These are phyloP conservation scores for Mitragyna speciosa DNA, from an alignment of 257 asterid genomes.

Conservation along the genomic window DNA sequence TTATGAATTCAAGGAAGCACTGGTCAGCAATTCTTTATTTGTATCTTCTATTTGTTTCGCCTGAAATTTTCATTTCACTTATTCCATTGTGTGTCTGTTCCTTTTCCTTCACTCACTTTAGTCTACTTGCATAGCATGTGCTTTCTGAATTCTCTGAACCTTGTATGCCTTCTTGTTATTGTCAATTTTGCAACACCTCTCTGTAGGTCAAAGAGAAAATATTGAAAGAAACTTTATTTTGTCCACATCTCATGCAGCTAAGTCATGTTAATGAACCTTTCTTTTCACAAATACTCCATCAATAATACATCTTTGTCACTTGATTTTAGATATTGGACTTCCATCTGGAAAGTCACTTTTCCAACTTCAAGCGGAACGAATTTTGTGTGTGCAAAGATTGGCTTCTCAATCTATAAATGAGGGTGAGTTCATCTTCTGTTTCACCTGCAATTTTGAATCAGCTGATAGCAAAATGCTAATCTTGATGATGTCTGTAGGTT, in stretches of 20 bases:
- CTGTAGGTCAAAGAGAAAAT: neutral
- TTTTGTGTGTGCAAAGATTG: constrained; percentile 76
- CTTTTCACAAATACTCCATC: neutral
- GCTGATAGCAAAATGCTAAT: constrained; percentile 19
- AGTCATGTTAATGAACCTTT: neutral
- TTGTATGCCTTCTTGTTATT: neutral
- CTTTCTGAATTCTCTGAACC: neutral
- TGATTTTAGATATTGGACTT: constrained; percentile 77
- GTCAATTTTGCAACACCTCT: neutral
- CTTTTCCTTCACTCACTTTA: neutral
- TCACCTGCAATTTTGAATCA: constrained; percentile 19
- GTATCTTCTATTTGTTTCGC: neutral
- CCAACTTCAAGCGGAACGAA: constrained; percentile 97
- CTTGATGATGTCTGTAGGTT: constrained; percentile 46
- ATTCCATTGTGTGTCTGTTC: neutral
- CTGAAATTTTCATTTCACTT: neutral
- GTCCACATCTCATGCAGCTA: neutral
- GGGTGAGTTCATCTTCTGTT: constrained; percentile 47
- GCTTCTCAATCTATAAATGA: constrained; percentile 76
- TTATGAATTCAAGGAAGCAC: neutral
- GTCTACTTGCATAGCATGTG: neutral
- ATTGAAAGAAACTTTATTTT: neutral
- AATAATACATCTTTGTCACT: constrained; percentile 4
- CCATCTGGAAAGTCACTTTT: constrained; percentile 98
- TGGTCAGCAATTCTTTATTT: neutral